A percentile compares a stretch with the other conserved stretches of the same genome.
Evolutionary conservation across 805 yeast species (phyloP).

Genomic region (Metschnikowia similis): DNA sequence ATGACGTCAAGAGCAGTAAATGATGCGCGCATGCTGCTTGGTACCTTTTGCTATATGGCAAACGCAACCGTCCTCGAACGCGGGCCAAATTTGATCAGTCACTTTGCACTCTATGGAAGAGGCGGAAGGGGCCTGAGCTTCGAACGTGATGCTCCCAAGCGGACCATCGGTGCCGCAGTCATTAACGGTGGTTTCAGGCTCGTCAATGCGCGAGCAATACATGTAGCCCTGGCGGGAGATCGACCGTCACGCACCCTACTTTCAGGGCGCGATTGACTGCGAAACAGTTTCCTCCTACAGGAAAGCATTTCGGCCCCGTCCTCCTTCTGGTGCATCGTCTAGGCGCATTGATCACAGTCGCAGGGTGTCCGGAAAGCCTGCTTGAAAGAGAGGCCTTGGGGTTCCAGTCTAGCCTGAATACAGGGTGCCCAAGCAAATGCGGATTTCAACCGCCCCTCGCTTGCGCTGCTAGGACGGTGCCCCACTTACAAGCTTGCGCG

Average conservation of each 20-base stretch:
- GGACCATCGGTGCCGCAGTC: neutral
- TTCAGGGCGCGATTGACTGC: conserved; percentile 3
- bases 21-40: conserved; percentile 2
- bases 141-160: neutral
- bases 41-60: conserved; percentile 1
- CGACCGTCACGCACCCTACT: conserved; percentile 2
- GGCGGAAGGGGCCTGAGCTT: neutral
- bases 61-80: neutral
- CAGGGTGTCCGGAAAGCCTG: no score
- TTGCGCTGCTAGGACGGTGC: no score
- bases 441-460: no score
- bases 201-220: neutral
- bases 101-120: neutral
- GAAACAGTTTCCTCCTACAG: neutral
- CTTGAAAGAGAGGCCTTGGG: no score
- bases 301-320: neutral
- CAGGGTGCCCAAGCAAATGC: no score
- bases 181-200: neutral
- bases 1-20: conserved; percentile 1
- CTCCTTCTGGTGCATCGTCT: neutral
- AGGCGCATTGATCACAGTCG: no score
- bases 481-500: no score
- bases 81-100: neutral
- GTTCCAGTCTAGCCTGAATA: no score
- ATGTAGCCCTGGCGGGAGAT: neutral